These are phyloP conservation scores for Globisporangium recalcitrans DNA, from an alignment of 352 stramenopile species.

Conservation along the genomic window DNA sequence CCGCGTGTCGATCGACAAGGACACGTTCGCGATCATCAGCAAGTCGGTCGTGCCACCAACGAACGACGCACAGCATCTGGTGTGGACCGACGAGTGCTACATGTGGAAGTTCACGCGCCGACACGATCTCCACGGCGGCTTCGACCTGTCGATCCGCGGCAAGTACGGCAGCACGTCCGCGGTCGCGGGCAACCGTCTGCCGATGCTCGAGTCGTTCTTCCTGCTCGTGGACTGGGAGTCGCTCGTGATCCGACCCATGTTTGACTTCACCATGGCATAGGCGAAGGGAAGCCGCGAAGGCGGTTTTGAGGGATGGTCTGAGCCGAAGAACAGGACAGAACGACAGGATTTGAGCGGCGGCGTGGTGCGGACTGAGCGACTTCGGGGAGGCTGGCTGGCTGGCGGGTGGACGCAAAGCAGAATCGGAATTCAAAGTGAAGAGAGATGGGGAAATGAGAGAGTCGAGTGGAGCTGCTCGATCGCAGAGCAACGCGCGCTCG, in stretches of 20 bases:
- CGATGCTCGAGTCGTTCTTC: conserved; percentile 84
- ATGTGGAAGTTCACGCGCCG: conserved; percentile 78
- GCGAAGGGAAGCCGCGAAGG: background rate
- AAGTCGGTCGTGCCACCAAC: conserved; percentile 75
- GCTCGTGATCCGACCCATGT: conserved; percentile 74
- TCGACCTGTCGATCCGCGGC: conserved; percentile 68
- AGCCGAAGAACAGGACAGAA: background rate
- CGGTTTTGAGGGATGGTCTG: background rate
- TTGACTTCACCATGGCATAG: conserved; percentile 50
- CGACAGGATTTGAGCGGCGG: background rate
- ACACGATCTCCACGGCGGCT: conserved; percentile 48
- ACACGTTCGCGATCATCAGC: conserved; percentile 79
- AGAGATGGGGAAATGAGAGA: background rate
- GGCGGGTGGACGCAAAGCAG: background rate
- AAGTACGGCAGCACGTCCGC: conserved; percentile 83
- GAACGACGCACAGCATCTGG: conserved; percentile 78
- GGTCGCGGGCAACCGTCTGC: conserved; percentile 73
- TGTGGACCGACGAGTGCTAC: conserved; percentile 86
- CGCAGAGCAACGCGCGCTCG: background rate
- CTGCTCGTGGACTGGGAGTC: conserved; percentile 84
- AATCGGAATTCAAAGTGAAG: background rate
- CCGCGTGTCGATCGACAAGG: conserved; percentile 76
- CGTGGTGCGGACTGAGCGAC: too few relatives aligned
- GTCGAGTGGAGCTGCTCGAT: background rate
- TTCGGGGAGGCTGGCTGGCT: background rate